These are phyloP conservation scores for Termitomyces bulborhizus DNA, from an alignment of 768 basidiomycete species.

Conservation along the genomic window DNA sequence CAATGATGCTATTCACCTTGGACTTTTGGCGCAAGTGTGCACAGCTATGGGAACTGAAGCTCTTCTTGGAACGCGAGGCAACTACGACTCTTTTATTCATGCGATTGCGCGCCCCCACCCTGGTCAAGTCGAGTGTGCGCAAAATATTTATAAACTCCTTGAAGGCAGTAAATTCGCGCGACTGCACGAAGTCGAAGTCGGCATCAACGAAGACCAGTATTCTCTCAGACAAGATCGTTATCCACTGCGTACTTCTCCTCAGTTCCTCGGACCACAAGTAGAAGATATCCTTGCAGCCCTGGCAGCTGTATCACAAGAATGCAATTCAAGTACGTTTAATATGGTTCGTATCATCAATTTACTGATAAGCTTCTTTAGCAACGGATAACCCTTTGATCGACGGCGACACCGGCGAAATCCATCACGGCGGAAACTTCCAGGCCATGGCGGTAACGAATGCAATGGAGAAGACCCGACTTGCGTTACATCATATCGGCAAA, in stretches of 20 bases:
- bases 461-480: slow-evolving; percentile 83
- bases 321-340: slow-evolving; percentile 65
- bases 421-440: slow-evolving; percentile 87
- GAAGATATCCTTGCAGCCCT: slow-evolving; percentile 67
- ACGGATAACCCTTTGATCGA: slow-evolving; percentile 83
- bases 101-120: slow-evolving; percentile 70
- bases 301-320: slow-evolving; percentile 56
- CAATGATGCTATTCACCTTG: slow-evolving; percentile 60
- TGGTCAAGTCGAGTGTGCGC: slow-evolving; percentile 72
- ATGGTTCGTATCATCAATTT: not conserved
- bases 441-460: slow-evolving; percentile 72
- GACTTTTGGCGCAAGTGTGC: slow-evolving; percentile 59
- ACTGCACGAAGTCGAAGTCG: slow-evolving; percentile 57
- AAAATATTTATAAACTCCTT: slow-evolving; percentile 55
- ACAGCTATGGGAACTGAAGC: slow-evolving; percentile 82
- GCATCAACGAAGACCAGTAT: slow-evolving; percentile 60
- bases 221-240: slow-evolving; percentile 71
- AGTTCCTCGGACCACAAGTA: slow-evolving; percentile 76
- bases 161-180: slow-evolving; percentile 56
- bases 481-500: slow-evolving; percentile 65
- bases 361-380: slow-evolving; percentile 33
- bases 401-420: slow-evolving; percentile 53
- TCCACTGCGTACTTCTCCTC: slow-evolving; percentile 62
- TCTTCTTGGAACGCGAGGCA: slow-evolving; percentile 57
- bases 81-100: slow-evolving; percentile 69